Conservation (phyloP, 805 yeast genomes). For the Lipomyces starkeyi region DNA sequence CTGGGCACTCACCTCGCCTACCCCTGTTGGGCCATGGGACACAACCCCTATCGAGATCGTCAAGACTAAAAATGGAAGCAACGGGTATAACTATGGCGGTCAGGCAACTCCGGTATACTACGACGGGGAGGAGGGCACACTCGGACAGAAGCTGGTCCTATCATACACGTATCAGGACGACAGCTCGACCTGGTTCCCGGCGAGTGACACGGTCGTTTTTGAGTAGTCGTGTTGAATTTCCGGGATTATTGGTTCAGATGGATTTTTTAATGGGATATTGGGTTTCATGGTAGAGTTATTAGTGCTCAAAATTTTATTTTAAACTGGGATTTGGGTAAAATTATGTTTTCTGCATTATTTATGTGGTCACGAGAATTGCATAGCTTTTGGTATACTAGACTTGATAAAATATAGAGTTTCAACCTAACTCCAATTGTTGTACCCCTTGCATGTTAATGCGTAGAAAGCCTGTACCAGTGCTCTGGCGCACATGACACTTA, state of each 20-base stretch:
- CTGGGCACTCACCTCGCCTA: constrained; percentile 17
- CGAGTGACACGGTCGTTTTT: constrained; percentile 27
- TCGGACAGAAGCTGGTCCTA: constrained; percentile 27
- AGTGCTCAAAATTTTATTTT: neutral
- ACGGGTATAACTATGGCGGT: constrained; percentile 38
- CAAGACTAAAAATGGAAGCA: constrained; percentile 21
- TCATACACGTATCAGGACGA: constrained; percentile 32
- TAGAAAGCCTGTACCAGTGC: too few species aligned
- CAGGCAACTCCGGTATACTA: constrained; percentile 23
- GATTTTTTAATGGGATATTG: neutral
- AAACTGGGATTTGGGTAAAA: neutral
- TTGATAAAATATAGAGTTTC: neutral
- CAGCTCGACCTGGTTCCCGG: constrained; percentile 26
- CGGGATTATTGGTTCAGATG: neutral
- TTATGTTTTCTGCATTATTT: neutral
- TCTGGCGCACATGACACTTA: too few species aligned
- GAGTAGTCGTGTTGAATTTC: constrained; percentile 13
- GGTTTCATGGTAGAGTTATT: neutral
- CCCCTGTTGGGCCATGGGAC: constrained; percentile 36
- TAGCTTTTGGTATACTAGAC: neutral
- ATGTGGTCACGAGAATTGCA: neutral
- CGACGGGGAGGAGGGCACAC: neutral
- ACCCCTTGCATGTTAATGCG: too few species aligned
- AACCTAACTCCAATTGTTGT: too few species aligned
- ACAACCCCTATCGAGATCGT: constrained; percentile 9